phyloP scores from a whole-genome alignment of 345 rosid genomes.

The Pistacia vera region DNA sequence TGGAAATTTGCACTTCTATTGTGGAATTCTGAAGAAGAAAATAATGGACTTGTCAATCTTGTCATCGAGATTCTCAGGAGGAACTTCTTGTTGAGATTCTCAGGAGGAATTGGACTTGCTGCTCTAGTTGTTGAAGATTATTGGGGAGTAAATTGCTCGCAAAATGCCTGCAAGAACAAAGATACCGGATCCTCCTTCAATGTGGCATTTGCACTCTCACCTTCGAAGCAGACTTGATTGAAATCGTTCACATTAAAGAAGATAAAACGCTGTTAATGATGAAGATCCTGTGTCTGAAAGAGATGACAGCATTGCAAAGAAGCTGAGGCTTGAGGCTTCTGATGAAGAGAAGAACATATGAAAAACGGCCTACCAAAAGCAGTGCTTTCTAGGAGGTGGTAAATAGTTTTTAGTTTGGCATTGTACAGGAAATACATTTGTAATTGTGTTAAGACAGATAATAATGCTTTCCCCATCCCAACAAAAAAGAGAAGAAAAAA shows the following conservation, averaged over 20 bases:
- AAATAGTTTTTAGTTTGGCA: neutral
- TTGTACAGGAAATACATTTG: neutral
- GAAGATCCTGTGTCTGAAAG: constrained; percentile 3
- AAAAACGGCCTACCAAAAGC: neutral
- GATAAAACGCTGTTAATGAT: neutral
- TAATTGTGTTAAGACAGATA: neutral
- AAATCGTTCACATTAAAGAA: constrained; percentile 1
- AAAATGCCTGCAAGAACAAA: constrained; percentile 16
- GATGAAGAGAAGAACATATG: neutral
- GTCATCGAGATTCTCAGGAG: constrained; percentile 35
- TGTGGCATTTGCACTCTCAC: neutral
- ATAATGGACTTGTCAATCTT: neutral
- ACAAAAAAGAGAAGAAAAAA: neutral
- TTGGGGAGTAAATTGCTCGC: constrained; percentile 9
- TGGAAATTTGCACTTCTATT: constrained; percentile 17
- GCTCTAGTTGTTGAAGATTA: constrained; percentile 34
- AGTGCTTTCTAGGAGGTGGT: neutral
- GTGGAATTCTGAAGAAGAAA: constrained; percentile 31
- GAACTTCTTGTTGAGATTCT: constrained; percentile 6
- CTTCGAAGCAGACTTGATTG: neutral
- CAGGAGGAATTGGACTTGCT: neutral
- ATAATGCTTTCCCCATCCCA: neutral
- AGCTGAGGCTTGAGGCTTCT: neutral
- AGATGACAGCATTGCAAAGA: constrained; percentile 15
- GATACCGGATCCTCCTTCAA: neutral